Evolutionary conservation across 2,329 filamentous ascomycete genomes (phyloP), one percentile per base, ranked within the genome.

Genomic region (Penicillium decumbens): DNA sequence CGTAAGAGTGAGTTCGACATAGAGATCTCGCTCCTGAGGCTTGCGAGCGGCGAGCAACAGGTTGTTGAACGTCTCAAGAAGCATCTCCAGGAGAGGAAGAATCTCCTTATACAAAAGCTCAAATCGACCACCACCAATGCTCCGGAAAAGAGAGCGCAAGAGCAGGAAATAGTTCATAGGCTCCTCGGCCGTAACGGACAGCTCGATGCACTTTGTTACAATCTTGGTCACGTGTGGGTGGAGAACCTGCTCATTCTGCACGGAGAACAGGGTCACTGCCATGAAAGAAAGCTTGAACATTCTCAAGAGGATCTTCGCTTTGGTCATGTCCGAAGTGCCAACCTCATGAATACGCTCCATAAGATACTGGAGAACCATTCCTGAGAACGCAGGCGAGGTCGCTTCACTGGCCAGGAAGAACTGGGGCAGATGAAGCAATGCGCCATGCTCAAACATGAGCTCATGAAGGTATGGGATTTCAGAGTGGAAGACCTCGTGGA

Each of bases 81-180:
- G 79, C 90, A 98, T 98, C 72, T 99, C 93, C 5, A 99, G 78
- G 3, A 99, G 79, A 9, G 93, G 93, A 10, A 99, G 74, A 40
- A 99, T 95, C 68, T 97, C 92, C 74, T 98, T 98, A 70, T 99
- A 99, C 0, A 98, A 78, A 59, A 96, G 88, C 74, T 99, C 93
- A 59, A 98, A 99, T 55, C 95, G 87, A 6, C 93, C 95, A 43
- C 93, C 95, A 20, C 93, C 93, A 45, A 99, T 99, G 66, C 92
- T 97, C 49, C 93, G 78, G 69, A 99, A 99, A 1, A 99, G 76
- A 0, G 91, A 96, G 29, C 93, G 81, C 33, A 99, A 77, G 1
- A 99, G 80, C 9, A 96, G 78, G 71, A 98, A 99, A 72, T 98
- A 98, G 69, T 99, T 98, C 81, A 96, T 95, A 0, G 95, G 95